Base-by-base conservation (phyloP, 2,329 filamentous ascomycete species). In the Fusarium sp. region DNA sequence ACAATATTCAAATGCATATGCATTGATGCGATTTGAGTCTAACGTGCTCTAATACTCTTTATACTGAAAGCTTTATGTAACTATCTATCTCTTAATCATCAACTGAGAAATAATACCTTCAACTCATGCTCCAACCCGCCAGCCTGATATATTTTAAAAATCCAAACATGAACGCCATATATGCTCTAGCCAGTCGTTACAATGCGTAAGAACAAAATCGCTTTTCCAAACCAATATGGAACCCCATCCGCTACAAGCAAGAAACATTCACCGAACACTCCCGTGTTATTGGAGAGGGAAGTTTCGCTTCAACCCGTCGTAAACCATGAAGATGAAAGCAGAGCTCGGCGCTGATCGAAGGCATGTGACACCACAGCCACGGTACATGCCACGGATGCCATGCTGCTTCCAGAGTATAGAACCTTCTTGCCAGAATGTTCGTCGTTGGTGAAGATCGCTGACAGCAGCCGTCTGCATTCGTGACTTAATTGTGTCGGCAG, bases 281-380 rank as follows among this genome's bases (percentile, higher is more conserved):
- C 19, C 16, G 18, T 19, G 11, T 50, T 34, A 70, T 57, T 81
- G 79, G 70, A 88, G 73, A 34, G 87, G 84, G 75, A 96, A 86
- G 72, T 89, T 83, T 68, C 84, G 86, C 82, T 94, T 94, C 79
- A 99, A 80, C 16, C 90, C 91, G 81, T 98, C 96, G 78, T 94
- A 98, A 65, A 98, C 90, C 66, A 96, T 94, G 77, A 99, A 99
- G 65, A 99, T 99, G 77, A 98, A 94, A 10, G 96, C 96, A n/a
- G 94, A 98, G 79, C 94, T 98, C 4, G 96, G 96, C 31, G 94
- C 94, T 37, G 94, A 92, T 65, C 96, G 88, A 31, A 90, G 84
- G 46, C 96, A 93, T 1, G 96, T 99, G 71, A 99, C 96, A 31
- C 96, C 96, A 75, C 96, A 99, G 6, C 96, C 96, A 55, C 95